Evolutionary conservation across 2,329 filamentous ascomycete genomes (phyloP).

Genomic region (Aphanocladium album): DNA sequence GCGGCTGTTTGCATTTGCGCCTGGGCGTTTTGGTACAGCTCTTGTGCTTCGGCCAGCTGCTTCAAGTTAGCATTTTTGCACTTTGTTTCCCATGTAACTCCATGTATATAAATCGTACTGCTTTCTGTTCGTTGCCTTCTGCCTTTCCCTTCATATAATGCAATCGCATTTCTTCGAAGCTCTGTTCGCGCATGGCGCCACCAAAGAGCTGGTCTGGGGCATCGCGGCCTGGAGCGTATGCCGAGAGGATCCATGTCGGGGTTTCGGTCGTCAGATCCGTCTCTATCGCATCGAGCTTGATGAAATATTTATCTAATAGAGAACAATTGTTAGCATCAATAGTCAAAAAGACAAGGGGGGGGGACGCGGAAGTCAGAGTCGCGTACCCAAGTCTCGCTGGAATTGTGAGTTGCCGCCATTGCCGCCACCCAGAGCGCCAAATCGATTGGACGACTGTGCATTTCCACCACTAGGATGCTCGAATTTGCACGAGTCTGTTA

Average conservation of each 20-base stretch:
- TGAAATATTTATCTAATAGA: constrained; percentile 38
- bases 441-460: constrained; percentile 48
- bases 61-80: constrained; percentile 17
- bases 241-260: constrained; percentile 81
- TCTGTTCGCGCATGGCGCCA: constrained; percentile 72
- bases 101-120: constrained; percentile 31
- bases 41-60: constrained; percentile 56
- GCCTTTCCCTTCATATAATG: constrained; percentile 61
- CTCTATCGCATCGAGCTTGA: constrained; percentile 57
- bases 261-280: constrained; percentile 64
- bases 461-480: constrained; percentile 45
- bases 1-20: constrained; percentile 69
- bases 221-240: constrained; percentile 73
- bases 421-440: constrained; percentile 42
- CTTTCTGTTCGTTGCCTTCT: constrained; percentile 53
- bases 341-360: no score
- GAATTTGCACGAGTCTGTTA: constrained; percentile 48
- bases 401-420: constrained; percentile 21
- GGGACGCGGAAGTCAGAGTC: neutral
- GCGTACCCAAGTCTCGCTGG: constrained; percentile 19
- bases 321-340: neutral
- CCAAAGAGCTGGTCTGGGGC: constrained; percentile 81
- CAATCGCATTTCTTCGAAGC: constrained; percentile 79
- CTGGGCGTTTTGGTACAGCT: constrained; percentile 58
- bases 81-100: no score